phyloP scores from a whole-genome alignment of 2,329 filamentous ascomycete genomes.

The Phaeomoniella chlamydospora region DNA sequence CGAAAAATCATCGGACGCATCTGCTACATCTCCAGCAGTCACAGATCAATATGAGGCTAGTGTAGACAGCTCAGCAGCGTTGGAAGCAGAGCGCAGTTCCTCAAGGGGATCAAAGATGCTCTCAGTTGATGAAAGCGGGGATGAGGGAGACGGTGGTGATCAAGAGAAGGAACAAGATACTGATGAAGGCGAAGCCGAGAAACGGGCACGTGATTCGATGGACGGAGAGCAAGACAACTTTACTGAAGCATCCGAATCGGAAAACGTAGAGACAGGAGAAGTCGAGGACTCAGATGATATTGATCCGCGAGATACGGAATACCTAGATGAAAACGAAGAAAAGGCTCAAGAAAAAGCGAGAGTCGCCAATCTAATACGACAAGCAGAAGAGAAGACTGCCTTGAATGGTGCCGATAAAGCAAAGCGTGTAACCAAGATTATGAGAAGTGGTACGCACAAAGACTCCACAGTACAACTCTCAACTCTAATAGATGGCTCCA shows the following conservation, averaged over 20 bases:
- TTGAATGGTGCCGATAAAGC: conserved; percentile 27
- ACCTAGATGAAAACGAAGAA: conserved; percentile 42
- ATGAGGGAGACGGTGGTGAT: conserved; percentile 4
- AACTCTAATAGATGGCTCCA: conserved; percentile 5
- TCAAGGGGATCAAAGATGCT: conserved; percentile 5
- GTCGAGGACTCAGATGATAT: conserved; percentile 2
- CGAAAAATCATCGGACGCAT: background rate
- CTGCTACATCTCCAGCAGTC: background rate
- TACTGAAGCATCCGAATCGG: background rate
- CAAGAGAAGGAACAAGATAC: conserved; percentile 1
- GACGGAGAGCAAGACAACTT: background rate
- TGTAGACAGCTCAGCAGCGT: background rate
- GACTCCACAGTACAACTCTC: conserved; percentile 27
- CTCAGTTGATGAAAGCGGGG: background rate
- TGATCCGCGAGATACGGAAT: conserved; percentile 17
- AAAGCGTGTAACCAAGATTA: conserved; percentile 25
- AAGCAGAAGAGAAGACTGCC: conserved; percentile 27
- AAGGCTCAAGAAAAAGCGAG: conserved; percentile 30
- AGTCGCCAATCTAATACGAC: conserved; percentile 29
- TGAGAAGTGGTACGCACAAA: conserved; percentile 22
- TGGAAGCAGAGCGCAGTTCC: background rate
- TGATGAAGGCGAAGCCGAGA: background rate
- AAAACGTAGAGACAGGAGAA: conserved; percentile 1
- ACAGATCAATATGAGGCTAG: no score
- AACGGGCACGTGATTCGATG: conserved; percentile 1